These are phyloP conservation scores for Brassica balearica DNA, from an alignment of 441 rosid genomes.

Conservation along the genomic window DNA sequence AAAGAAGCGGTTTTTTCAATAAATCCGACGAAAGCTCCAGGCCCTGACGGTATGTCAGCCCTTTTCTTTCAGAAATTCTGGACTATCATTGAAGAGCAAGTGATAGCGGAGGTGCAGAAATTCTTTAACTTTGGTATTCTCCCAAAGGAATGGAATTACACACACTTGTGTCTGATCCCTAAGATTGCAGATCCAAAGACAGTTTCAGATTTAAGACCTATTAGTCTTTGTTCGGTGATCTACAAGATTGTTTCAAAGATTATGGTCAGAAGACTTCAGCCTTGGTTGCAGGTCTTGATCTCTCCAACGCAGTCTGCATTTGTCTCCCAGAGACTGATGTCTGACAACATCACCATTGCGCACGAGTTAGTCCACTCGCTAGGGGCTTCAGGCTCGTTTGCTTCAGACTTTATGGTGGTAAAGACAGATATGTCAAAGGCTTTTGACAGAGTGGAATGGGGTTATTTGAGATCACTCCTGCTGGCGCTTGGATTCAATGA, in stretches of 20 bases:
- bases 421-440: too few relatives aligned
- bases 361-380: too few relatives aligned
- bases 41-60: not conserved
- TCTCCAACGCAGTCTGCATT: too few relatives aligned
- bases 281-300: too few relatives aligned
- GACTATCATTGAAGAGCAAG: not conserved
- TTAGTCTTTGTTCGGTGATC: not conserved
- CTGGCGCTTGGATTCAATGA: too few relatives aligned
- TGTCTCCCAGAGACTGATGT: too few relatives aligned
- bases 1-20: not conserved
- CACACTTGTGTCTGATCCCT: not conserved
- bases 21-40: not conserved
- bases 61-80: not conserved
- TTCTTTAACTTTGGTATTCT: not conserved
- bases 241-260: not conserved
- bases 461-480: too few relatives aligned
- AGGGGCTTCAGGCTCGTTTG: too few relatives aligned
- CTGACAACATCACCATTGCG: too few relatives aligned
- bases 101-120: not conserved
- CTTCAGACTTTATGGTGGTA: too few relatives aligned
- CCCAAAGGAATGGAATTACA: not conserved
- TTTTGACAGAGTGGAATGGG: too few relatives aligned
- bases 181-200: not conserved
- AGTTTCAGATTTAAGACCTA: not conserved
- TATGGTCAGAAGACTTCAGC: not conserved